Evolutionary conservation across 805 yeast species (phyloP), one percentile per base, ranked within the genome.

Genomic region (Kregervanrija pseudodelftensis): DNA sequence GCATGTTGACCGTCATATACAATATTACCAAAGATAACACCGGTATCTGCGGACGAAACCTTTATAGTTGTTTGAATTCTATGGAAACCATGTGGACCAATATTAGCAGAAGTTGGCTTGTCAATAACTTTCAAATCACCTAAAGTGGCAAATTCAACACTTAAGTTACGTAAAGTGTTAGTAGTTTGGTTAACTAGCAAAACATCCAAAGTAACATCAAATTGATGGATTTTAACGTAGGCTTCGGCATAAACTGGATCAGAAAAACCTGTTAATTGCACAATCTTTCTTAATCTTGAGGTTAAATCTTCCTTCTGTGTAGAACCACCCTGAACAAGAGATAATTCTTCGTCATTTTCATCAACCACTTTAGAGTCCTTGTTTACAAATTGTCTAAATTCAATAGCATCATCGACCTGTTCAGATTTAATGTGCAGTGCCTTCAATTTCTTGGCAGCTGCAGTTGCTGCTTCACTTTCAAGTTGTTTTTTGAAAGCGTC

Each of bases 171-270:
- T 64, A 93, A 75, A 3, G 99, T 93, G 49, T 78, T 84, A 5
- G 80, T 81, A 2, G 99, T 93, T 69, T 93, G 99, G 63, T 93
- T 93, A 39, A 93, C 98, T 50, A 93, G 69, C 63, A 93, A 70
- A 13, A 93, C 96, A 57, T 95, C 99, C 55, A 93, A 74, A 0
- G 89, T 89, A 57, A 93, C 95, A 64, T 95, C 98, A 63, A 85
- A 93, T 67, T 95, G 98, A 58, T 90, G 95, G n/a, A 88, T 93
- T 53, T 86, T 86, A 53, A 93, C 87, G 59, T 85, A 87, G 0
- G 97, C 99, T 68, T 93, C 99, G 7, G 96, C 98, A 63, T 93
- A 93, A 32, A 93, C 95, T 15, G 98, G 95, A 64, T 93, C 99
- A 0, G 96, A 85, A 66, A 89, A 93, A 13, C 99, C 99, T n/a